Evolutionary conservation across 345 rosid species (phyloP).

Genomic region (Sonneratia alba): DNA sequence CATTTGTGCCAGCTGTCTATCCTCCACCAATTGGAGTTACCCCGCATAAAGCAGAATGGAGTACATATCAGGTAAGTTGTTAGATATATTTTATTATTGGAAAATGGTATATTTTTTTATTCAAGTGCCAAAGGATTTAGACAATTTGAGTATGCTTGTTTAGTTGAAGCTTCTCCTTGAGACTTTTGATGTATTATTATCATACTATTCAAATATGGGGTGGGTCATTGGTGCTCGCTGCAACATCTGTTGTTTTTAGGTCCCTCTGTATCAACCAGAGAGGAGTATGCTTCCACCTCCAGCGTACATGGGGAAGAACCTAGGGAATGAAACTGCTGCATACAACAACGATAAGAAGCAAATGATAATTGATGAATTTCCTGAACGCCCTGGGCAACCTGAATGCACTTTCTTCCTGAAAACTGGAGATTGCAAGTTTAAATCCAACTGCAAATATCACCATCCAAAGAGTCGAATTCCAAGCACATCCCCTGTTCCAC

Average conservation of each 20-base stretch:
- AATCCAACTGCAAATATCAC: slow-evolving; percentile 68
- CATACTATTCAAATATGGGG: not conserved
- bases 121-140: not conserved
- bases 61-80: slow-evolving; percentile 62
- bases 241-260: slow-evolving; percentile 22
- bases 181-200: not conserved
- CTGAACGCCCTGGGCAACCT: slow-evolving; percentile 86
- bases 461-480: slow-evolving; percentile 62
- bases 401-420: slow-evolving; percentile 63
- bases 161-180: not conserved
- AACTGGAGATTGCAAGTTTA: slow-evolving; percentile 83
- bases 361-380: slow-evolving; percentile 58
- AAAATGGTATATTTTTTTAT: not conserved
- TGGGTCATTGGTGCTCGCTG: not conserved
- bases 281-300: slow-evolving; percentile 40
- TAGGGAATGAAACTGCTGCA: slow-evolving; percentile 26
- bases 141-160: not conserved
- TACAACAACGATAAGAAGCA: slow-evolving; percentile 40
- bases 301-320: slow-evolving; percentile 30
- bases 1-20: slow-evolving; percentile 51
- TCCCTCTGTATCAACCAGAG: slow-evolving; percentile 45
- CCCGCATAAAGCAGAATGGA: slow-evolving; percentile 63
- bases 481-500: slow-evolving; percentile 39
- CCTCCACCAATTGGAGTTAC: slow-evolving; percentile 44
- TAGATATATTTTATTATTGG: not conserved